Percentiles rank a stretch among this genome's conserved stretches.
Evolutionary conservation across 1,284 basidiomycete genomes (phyloP).

Genomic region (Malassezia globosa): DNA sequence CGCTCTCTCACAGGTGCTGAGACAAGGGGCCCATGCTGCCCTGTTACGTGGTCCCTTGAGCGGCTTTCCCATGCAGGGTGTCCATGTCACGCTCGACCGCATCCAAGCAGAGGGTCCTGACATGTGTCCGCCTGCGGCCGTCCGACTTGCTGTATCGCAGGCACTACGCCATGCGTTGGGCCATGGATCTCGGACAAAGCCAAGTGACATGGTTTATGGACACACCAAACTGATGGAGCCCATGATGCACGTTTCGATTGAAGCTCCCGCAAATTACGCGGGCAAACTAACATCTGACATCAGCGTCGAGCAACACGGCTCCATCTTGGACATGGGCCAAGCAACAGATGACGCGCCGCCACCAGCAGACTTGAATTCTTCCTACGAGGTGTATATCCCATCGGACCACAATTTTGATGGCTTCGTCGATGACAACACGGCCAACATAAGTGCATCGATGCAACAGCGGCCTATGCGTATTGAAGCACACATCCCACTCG

Average conservation of each 20-base stretch:
- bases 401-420: constrained; percentile 53
- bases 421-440: constrained; percentile 19
- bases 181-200: constrained; percentile 5
- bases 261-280: constrained; percentile 21
- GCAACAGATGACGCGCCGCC: constrained; percentile 55
- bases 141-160: constrained; percentile 24
- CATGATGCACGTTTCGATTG: constrained; percentile 37
- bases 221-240: constrained; percentile 35
- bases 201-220: constrained; percentile 13
- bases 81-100: constrained; percentile 23
- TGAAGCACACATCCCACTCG: constrained; percentile 59
- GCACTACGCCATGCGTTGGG: constrained; percentile 26
- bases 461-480: constrained; percentile 49
- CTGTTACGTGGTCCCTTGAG: constrained; percentile 37
- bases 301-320: constrained; percentile 33
- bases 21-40: constrained; percentile 25
- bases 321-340: constrained; percentile 47
- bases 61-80: constrained; percentile 30
- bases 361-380: constrained; percentile 49
- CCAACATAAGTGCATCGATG: constrained; percentile 18
- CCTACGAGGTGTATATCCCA: constrained; percentile 59
- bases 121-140: constrained; percentile 23
- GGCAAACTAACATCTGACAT: constrained; percentile 40
- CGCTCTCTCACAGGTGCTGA: constrained; percentile 1
- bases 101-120: constrained; percentile 27